Evolutionary conservation across 768 basidiomycete species (phyloP).

Genomic region (Suillus weaverae): DNA sequence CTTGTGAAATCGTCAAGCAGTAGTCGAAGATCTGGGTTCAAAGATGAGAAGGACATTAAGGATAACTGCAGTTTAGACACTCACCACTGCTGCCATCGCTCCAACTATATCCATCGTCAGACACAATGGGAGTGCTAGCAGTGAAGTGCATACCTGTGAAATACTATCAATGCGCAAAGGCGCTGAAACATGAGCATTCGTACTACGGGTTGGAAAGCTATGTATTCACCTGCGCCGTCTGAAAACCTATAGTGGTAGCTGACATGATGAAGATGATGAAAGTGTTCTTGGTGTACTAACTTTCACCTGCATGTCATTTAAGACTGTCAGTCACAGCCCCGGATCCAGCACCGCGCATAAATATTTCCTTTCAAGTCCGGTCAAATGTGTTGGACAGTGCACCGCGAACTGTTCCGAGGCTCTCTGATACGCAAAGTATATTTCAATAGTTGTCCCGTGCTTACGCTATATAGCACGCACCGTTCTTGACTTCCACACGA

Average conservation of each 20-base stretch:
- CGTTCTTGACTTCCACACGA: neutral
- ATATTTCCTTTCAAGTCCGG: neutral
- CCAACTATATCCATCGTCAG: neutral
- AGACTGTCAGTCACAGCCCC: neutral
- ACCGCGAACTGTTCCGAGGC: neutral
- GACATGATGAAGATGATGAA: neutral
- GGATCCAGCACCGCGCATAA: neutral
- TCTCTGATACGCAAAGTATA: neutral
- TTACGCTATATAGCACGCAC: neutral
- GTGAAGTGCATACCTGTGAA: neutral
- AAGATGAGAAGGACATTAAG: neutral
- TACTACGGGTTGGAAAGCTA: neutral
- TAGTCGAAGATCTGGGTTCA: conserved; percentile 5
- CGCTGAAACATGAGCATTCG: neutral
- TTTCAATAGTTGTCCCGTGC: neutral
- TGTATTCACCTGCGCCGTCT: neutral
- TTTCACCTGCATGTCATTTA: neutral
- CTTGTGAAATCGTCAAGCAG: conserved; percentile 1
- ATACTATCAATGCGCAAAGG: neutral
- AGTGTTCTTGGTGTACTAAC: neutral
- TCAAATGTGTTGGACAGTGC: neutral
- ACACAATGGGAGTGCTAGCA: neutral
- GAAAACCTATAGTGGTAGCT: neutral
- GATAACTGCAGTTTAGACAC: neutral
- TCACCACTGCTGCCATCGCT: neutral